Percentiles rank a stretch among this genome's conserved stretches.
Conservation (phyloP, 1,284 basidiomycete species). For the Trichosporon sp. region DNA sequence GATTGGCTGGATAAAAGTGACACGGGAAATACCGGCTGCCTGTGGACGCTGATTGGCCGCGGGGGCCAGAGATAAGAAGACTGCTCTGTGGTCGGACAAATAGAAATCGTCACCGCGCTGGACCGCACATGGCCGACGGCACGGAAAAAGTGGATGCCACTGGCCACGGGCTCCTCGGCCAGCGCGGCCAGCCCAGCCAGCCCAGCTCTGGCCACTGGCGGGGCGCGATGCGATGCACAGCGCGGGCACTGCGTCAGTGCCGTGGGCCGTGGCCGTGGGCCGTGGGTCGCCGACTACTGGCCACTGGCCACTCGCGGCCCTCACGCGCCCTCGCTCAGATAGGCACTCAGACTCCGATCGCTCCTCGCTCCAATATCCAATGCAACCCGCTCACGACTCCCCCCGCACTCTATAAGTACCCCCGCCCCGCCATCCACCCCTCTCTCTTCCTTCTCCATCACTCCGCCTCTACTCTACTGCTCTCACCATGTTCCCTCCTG, state of each 20-base stretch:
- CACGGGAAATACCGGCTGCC: background rate
- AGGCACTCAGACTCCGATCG: slow-evolving; percentile 3
- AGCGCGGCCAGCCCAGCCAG: background rate
- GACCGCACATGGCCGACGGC: slow-evolving; percentile 3
- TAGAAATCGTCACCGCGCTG: slow-evolving; percentile 5
- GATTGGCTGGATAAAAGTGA: slow-evolving; percentile 2
- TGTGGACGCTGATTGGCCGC: background rate
- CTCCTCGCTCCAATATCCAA: background rate
- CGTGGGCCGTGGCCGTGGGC: background rate
- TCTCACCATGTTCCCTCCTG: slow-evolving; percentile 1
- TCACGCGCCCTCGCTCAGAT: background rate
- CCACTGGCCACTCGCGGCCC: background rate
- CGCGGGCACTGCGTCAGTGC: background rate
- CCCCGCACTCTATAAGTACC: slow-evolving; percentile 8
- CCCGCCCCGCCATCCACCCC: background rate
- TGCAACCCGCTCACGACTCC: background rate
- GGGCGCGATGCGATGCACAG: background rate
- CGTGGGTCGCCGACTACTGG: background rate
- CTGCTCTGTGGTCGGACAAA: slow-evolving; percentile 1
- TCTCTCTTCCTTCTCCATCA: slow-evolving; percentile 2
- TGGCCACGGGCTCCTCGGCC: background rate
- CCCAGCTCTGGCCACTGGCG: background rate
- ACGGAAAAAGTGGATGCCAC: background rate
- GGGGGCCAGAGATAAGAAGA: background rate
- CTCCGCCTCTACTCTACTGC: background rate